Percentiles rank a stretch among this genome's conserved stretches.
These are phyloP conservation scores for Fragaria ananassa DNA, from an alignment of 306 rosid species.

Conservation along the genomic window DNA sequence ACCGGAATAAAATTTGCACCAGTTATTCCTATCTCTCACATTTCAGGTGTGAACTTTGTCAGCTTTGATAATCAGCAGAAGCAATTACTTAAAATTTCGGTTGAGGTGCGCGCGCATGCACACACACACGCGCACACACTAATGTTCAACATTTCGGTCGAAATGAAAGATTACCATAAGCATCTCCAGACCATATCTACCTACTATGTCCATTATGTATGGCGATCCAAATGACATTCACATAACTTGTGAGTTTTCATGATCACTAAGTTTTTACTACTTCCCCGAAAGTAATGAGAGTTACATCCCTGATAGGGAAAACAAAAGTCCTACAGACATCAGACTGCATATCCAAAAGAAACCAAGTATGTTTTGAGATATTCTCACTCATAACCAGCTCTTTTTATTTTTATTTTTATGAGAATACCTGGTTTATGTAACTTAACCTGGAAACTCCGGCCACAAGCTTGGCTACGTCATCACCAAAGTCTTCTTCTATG, in stretches of 20 bases:
- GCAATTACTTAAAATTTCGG: neutral
- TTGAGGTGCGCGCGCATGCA: neutral
- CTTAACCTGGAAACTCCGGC: conserved; percentile 93
- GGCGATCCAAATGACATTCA: neutral
- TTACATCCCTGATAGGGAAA: neutral
- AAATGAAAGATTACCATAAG: neutral
- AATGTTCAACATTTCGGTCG: neutral
- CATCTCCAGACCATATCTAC: neutral
- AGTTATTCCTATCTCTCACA: neutral
- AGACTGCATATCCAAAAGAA: conserved; percentile 8
- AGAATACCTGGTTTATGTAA: conserved; percentile 82
- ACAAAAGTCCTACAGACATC: conserved; percentile 12
- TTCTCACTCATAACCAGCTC: neutral
- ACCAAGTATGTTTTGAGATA: neutral
- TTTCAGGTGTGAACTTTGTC: neutral
- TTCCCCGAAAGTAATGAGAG: neutral
- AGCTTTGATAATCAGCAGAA: neutral
- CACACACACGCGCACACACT: neutral
- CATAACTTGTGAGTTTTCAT: neutral
- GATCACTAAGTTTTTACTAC: neutral
- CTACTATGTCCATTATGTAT: neutral
- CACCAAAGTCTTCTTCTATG: conserved; percentile 76
- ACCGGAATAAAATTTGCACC: neutral
- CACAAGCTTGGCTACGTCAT: conserved; percentile 77
- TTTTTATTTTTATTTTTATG: neutral